Conservation (phyloP, 345 rosid species). For the Melaleuca quinquenervia region DNA sequence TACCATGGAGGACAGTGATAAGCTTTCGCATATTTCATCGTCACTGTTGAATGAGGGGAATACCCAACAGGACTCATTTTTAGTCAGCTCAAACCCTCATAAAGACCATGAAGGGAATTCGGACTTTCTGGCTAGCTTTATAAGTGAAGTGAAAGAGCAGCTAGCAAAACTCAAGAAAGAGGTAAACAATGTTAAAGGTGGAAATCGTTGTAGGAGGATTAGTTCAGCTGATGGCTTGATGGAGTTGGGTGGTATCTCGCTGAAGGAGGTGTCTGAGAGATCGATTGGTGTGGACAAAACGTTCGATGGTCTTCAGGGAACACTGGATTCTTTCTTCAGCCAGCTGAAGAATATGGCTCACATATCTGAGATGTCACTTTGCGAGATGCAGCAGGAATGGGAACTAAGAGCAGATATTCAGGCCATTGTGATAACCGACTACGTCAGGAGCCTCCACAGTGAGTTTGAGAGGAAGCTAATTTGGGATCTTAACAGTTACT, state of each 20-base stretch:
- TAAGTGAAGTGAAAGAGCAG: conserved; percentile 31
- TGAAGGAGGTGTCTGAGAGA: conserved; percentile 22
- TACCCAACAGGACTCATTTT: background rate
- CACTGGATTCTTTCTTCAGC: conserved; percentile 21
- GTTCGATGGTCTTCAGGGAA: conserved; percentile 20
- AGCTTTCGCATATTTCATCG: background rate
- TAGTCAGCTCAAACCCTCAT: background rate
- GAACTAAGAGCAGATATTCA: conserved; percentile 38
- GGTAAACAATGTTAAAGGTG: conserved; percentile 28
- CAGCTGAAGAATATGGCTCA: conserved; percentile 11
- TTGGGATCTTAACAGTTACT: conserved; percentile 22
- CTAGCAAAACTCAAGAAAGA: conserved; percentile 44
- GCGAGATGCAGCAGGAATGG: conserved; percentile 40
- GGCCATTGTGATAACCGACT: conserved; percentile 29
- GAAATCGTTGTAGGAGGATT: conserved; percentile 15
- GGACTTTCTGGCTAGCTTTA: conserved; percentile 28
- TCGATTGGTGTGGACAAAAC: conserved; percentile 21
- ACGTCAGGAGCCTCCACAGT: conserved; percentile 36
- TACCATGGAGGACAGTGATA: conserved; percentile 19
- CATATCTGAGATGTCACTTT: conserved; percentile 19
- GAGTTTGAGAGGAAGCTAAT: conserved; percentile 40
- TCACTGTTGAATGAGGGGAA: background rate
- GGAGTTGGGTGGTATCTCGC: conserved; percentile 31
- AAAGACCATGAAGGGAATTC: background rate
- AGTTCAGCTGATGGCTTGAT: conserved; percentile 18